These are phyloP conservation scores for Sisymbrium irio DNA, from an alignment of 345 rosid genomes.

Conservation along the genomic window DNA sequence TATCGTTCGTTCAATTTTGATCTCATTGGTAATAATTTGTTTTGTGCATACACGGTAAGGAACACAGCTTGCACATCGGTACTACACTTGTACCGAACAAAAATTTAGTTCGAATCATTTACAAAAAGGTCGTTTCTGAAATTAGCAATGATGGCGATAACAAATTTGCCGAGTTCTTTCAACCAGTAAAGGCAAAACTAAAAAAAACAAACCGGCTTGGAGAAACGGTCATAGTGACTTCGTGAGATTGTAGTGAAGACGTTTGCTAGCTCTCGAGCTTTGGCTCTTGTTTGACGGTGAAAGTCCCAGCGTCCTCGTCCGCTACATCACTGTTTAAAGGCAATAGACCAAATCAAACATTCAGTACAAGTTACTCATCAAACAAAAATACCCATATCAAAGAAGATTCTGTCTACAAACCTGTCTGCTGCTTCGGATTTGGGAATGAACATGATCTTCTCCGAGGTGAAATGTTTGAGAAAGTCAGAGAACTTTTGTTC, in stretches of 20 bases:
- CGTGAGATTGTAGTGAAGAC: not conserved
- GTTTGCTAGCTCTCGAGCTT: constrained; percentile 25
- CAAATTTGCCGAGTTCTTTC: not conserved
- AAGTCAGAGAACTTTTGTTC: constrained; percentile 40
- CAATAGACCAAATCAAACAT: not conserved
- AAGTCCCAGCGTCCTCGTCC: constrained; percentile 55
- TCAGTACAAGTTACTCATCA: not conserved
- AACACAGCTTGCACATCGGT: too few relatives aligned
- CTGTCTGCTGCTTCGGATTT: constrained; percentile 85
- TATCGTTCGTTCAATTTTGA: too few relatives aligned
- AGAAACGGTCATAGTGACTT: not conserved
- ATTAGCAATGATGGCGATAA: not conserved
- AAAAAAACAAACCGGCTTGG: not conserved
- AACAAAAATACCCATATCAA: not conserved
- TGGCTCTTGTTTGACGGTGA: constrained; percentile 39
- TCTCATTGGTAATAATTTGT: too few relatives aligned
- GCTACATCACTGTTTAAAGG: constrained; percentile 52
- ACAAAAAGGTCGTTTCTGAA: not conserved
- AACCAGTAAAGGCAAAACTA: not conserved
- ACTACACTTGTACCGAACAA: not conserved
- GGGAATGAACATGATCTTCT: constrained; percentile 55
- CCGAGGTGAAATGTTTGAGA: constrained; percentile 45
- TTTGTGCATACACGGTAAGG: too few relatives aligned
- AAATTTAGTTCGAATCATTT: not conserved
- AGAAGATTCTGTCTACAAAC: constrained; percentile 31